phyloP scores from a whole-genome alignment of 768 basidiomycete species.

The Lyophyllum semitale region DNA sequence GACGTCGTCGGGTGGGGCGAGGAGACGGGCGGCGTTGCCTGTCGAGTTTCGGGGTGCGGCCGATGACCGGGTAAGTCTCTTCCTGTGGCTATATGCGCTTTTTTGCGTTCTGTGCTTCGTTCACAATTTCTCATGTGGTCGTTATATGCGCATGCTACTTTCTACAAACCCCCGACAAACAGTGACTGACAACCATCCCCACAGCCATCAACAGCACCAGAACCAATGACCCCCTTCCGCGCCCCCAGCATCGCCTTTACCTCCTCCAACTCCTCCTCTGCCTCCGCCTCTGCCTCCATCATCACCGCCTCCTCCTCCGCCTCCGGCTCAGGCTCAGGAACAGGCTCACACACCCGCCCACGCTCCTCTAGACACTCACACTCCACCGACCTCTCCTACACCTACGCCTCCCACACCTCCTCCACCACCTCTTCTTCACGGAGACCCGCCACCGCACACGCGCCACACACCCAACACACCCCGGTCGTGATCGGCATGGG shows the following conservation, averaged over 20 bases:
- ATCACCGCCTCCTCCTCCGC: neutral
- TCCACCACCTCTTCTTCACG: neutral
- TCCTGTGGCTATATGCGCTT: neutral
- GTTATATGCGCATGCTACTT: neutral
- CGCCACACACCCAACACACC: no score
- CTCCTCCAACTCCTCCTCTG: constrained; percentile 5
- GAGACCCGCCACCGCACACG: no score
- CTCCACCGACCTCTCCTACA: neutral
- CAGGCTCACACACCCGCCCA: no score
- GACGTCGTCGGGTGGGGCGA: constrained; percentile 20
- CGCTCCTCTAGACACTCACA: constrained; percentile 52
- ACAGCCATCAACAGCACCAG: constrained; percentile 11
- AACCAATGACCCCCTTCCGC: constrained; percentile 15
- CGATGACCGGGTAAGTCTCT: constrained; percentile 9
- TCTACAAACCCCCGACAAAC: neutral
- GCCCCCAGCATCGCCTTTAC: constrained; percentile 10
- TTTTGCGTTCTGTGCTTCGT: neutral
- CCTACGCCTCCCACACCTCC: neutral
- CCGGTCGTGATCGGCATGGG: constrained; percentile 18
- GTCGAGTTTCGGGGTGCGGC: constrained; percentile 38
- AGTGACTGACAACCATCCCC: neutral
- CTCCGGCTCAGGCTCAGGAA: neutral
- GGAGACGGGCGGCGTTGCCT: constrained; percentile 44
- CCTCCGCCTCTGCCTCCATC: neutral
- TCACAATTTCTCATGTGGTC: no score